Percentiles rank a stretch among this genome's conserved stretches.
Conservation (phyloP, 306 rosid species). For the Pyrus pyrifolia region DNA sequence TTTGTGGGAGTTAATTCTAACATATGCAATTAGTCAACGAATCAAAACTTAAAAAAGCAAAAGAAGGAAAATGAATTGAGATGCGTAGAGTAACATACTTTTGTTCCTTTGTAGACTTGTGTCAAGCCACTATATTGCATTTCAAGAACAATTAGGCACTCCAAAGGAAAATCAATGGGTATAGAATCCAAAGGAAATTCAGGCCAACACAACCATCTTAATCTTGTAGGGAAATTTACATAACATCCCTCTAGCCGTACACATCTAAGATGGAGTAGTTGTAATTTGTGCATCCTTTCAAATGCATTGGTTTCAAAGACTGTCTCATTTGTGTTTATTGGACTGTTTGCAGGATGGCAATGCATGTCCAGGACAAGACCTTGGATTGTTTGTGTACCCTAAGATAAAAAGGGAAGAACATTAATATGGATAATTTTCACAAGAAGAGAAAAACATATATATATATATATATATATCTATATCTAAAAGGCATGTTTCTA, state of each 20-base stretch:
- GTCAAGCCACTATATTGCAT: background rate
- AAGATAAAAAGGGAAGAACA: background rate
- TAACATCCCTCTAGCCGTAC: background rate
- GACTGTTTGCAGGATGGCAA: background rate
- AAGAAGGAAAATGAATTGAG: background rate
- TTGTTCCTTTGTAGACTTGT: background rate
- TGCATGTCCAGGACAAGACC: background rate
- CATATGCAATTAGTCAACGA: background rate
- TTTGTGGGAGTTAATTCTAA: background rate
- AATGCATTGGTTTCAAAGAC: background rate
- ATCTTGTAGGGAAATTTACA: background rate
- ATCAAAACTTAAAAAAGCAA: background rate
- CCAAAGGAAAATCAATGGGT: background rate
- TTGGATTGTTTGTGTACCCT: background rate
- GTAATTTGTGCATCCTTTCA: background rate
- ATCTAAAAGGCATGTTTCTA: background rate
- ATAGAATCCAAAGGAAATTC: constrained; percentile 2
- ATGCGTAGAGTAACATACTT: background rate
- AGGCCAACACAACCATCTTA: constrained; percentile 5
- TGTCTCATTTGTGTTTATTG: background rate
- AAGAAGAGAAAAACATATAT: background rate
- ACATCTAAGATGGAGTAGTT: background rate
- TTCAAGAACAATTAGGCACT: constrained; percentile 1
- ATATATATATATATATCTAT: too few relatives aligned
- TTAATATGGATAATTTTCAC: background rate